phyloP scores from a whole-genome alignment of 768 basidiomycete species.

The Clitopilus passeckerianus region DNA sequence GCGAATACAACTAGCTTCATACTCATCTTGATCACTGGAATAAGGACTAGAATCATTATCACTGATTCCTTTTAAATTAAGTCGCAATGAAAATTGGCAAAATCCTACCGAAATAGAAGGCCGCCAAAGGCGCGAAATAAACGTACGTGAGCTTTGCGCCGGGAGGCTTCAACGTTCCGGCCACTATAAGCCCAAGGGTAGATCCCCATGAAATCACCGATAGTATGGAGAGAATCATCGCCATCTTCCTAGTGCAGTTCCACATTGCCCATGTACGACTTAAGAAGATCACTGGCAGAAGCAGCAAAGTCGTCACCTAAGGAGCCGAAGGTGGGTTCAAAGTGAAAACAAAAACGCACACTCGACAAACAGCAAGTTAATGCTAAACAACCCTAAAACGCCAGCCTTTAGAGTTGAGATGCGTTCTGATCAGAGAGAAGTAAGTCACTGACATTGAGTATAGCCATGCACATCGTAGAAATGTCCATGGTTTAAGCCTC shows the following conservation, averaged over 20 bases:
- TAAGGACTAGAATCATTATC: neutral
- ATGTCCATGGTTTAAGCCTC: neutral
- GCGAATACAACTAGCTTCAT: too few relatives aligned
- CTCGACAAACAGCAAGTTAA: neutral
- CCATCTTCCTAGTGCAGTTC: conserved; percentile 9
- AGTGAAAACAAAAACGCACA: too few relatives aligned
- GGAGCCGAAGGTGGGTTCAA: too few relatives aligned
- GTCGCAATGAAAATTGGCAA: neutral
- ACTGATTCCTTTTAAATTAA: neutral
- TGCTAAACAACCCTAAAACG: neutral
- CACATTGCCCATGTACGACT: conserved; percentile 18
- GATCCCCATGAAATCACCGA: conserved; percentile 6
- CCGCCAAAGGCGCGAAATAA: neutral
- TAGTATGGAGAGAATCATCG: conserved; percentile 4
- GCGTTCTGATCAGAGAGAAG: too few relatives aligned
- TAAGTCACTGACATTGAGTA: too few relatives aligned
- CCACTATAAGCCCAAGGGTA: conserved; percentile 5
- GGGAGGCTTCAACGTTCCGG: neutral
- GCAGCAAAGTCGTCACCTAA: too few relatives aligned
- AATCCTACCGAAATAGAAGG: neutral
- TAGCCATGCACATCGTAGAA: neutral
- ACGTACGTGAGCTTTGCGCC: neutral
- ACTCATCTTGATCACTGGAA: neutral
- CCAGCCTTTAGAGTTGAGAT: too few relatives aligned
- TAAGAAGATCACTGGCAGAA: conserved; percentile 17